Base-by-base conservation (phyloP, 164 flowering plant genomes). In the Akebia trifoliata region DNA sequence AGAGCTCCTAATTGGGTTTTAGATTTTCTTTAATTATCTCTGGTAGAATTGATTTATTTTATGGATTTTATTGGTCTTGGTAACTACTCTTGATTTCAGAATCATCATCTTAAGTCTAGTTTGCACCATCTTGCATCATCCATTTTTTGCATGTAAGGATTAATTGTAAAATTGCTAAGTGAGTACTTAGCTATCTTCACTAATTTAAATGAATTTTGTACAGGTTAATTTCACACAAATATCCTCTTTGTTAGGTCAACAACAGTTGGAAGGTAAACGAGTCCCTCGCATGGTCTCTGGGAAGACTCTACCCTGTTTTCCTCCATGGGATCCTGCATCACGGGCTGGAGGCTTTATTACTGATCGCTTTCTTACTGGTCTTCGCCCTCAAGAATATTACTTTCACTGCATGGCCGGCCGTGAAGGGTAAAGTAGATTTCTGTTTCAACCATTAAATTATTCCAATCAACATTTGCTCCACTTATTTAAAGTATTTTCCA, bases 391-490 rank as follows among this genome's bases (percentile, higher is more conserved):
- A 61, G 99, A 94, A 54, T 94, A 86, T 71, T 94, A 94, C 67
- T 94, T 90, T 57, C 99, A 94, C 69, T 94, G 99, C 81, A 94
- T 94, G 99, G 97, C 97, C 73, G 99, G 99, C 22, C 96, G 99
- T 64, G 99, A 94, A 72, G 99, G 99, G 99, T 94, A 83, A 83
- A 8, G 4, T 2, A 32, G 50, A 47, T 21, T 56, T 28, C 32
- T 25, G 14, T 35, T 50, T 15, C 25, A 18, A 51, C 4, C 55
- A n/a, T n/a, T 51, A 6, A 31, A 52, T 32, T 20, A 52, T 10
- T 52, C 22, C 25, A 2, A 15, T 45, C 22, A 15, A 46, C 12
- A 22, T 46, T 2, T 43, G 46, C 2, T 22, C 46, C 21, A n/a
- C 15, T 52, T 18, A 11, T 35, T 46, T 22, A 22, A 4, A 22